Percentiles rank a stretch among this genome's conserved stretches.
phyloP scores from a whole-genome alignment of 2,329 filamentous ascomycete species.

The Pyrenophora teres region DNA sequence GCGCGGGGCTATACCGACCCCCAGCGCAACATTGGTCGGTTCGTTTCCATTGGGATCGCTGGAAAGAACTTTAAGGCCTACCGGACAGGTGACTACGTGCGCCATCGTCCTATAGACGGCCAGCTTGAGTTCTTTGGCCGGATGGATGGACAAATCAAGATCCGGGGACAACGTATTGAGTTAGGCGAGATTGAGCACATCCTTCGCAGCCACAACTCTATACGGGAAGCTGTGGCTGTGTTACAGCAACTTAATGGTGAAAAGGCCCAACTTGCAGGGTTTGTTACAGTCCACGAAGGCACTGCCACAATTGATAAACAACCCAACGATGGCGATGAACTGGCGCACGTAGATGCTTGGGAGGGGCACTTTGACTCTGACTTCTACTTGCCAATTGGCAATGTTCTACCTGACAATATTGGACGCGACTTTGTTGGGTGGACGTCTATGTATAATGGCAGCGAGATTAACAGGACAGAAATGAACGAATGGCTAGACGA shows the following conservation, averaged over 20 bases:
- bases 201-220: not conserved
- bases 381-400: not conserved
- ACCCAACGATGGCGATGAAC: not conserved
- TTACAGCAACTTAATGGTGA: not conserved
- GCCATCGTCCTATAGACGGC: too few relatives aligned
- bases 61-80: conserved; percentile 29
- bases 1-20: conserved; percentile 17
- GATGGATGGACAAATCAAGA: conserved; percentile 35
- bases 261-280: not conserved
- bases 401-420: conserved; percentile 1
- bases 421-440: conserved; percentile 14
- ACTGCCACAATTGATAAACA: not conserved
- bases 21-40: conserved; percentile 22
- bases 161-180: conserved; percentile 31
- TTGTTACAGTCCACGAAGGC: conserved; percentile 1
- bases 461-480: conserved; percentile 6
- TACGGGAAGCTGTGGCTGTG: not conserved
- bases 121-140: too few relatives aligned
- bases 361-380: conserved; percentile 9
- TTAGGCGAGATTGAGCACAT: conserved; percentile 28
- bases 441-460: conserved; percentile 17
- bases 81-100: too few relatives aligned
- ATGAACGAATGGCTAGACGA: conserved; percentile 20
- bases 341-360: conserved; percentile 5
- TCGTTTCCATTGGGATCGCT: not conserved